Evolutionary conservation across 2,329 filamentous ascomycete species (phyloP).

Genomic region (Calonectria honghensis): DNA sequence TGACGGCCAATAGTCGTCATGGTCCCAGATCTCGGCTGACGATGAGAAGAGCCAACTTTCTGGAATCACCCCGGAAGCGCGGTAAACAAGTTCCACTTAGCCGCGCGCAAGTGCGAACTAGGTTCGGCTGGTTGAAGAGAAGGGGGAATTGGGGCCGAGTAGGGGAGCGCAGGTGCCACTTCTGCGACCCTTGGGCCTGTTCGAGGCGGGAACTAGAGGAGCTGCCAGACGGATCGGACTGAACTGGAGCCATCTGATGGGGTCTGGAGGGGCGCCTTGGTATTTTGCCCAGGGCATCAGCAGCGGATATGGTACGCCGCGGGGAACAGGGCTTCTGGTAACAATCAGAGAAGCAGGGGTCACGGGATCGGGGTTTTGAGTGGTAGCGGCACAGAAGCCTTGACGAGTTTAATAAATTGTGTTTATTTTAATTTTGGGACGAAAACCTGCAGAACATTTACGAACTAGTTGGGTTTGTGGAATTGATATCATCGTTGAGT

Average conservation of each 20-base stretch:
- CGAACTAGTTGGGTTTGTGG: not conserved
- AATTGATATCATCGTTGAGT: not conserved
- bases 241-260: conserved; percentile 18
- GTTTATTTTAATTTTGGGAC: not conserved
- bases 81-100: conserved; percentile 26
- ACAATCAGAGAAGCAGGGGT: conserved; percentile 6
- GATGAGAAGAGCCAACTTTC: conserved; percentile 21
- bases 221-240: conserved; percentile 26
- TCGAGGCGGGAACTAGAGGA: conserved; percentile 30
- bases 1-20: conserved; percentile 34
- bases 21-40: not conserved
- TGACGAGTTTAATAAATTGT: conserved; percentile 1
- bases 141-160: conserved; percentile 19
- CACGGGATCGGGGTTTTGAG: not conserved
- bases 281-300: conserved; percentile 13
- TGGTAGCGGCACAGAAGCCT: conserved; percentile 11
- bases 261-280: not conserved
- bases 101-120: conserved; percentile 26
- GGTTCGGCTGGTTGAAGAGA: conserved; percentile 10
- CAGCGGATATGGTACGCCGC: conserved; percentile 10
- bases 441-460: not conserved
- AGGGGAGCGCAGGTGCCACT: conserved; percentile 35
- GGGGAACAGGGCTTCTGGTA: conserved; percentile 21
- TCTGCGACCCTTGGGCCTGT: conserved; percentile 26
- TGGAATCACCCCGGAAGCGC: conserved; percentile 24